Base-by-base conservation (phyloP, 2,329 filamentous ascomycete genomes). In the Trichoderma afroharzianum region DNA sequence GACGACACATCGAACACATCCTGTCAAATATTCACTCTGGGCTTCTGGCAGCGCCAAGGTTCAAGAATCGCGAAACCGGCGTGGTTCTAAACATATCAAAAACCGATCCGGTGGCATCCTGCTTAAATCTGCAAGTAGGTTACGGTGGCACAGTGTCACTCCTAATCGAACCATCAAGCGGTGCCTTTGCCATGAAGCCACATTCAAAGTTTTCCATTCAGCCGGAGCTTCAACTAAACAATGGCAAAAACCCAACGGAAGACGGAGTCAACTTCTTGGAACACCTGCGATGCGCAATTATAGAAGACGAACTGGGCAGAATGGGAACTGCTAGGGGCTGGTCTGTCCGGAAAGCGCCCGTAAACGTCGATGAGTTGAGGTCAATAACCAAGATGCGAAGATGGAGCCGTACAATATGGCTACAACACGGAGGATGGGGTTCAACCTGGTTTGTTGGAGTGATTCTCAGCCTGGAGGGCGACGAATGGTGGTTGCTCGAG, bases 401-500 rank as follows among this genome's bases (percentile, higher is more conserved):
- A 67, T 84, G 89, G 66, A 86, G 90, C 72, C 89, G 91, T 71
- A 84, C 88, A 43, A 84, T 90, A 18, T 92, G 94, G 82, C 90
- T 97, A 74, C 88, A 87, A 76, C 91, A 90, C 76, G 84, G 84
- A 71, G 89, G 88, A n/a, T 97, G 95, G 93, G 86, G 85, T 11
- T 79, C 87, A 15, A 84, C 87, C 67, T 97, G 93, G 93, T 88
- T 91, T 73, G 82, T 97, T 50, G 90, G 91, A 74, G 86, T 92
- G 59, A 89, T 90, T 67, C 86, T 94, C 78, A 90, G 91, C 78
- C 85, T 92, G 77, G 86, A 87, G 76, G 93, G 93, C 68, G 93
- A 96, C 78, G 87, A 87, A 73, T 97, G 93, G 93, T 95, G 91
- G 90, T 83, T 95, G 72, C 84, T 93, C 68, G 87, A 91, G 80